Percentiles rank a stretch among this genome's conserved stretches.
Evolutionary conservation across 2,329 filamentous ascomycete genomes (phyloP).

Genomic region (Aspergillus eucalypticola): DNA sequence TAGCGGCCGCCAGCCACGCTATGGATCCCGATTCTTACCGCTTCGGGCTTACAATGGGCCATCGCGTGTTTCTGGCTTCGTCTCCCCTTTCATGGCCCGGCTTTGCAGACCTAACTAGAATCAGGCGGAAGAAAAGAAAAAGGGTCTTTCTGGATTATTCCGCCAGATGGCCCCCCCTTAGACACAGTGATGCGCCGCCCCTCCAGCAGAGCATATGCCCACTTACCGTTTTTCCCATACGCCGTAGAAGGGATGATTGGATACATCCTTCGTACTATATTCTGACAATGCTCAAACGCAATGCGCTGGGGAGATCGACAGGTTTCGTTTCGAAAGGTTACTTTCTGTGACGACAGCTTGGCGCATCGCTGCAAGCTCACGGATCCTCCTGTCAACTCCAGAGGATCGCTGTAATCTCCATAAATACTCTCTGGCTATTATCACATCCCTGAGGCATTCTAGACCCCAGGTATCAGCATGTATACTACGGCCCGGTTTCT

Average conservation of each 20-base stretch:
- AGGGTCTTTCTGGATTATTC: conserved; percentile 14
- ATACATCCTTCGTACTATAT: neutral
- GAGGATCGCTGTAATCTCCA: neutral
- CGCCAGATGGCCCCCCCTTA: neutral
- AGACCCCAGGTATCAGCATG: neutral
- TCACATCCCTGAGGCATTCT: neutral
- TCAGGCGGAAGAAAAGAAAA: neutral
- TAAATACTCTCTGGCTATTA: neutral
- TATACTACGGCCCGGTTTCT: too few species aligned
- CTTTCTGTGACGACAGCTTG: neutral
- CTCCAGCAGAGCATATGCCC: neutral
- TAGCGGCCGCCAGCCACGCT: conserved; percentile 19
- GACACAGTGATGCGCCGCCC: neutral
- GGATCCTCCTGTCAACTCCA: conserved; percentile 3
- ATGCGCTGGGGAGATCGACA: neutral
- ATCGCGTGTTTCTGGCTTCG: neutral
- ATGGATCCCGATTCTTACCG: conserved; percentile 15
- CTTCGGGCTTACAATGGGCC: neutral
- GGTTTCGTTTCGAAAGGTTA: neutral
- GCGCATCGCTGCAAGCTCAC: neutral
- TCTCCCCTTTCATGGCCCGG: neutral
- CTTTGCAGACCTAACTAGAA: neutral
- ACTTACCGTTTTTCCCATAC: neutral
- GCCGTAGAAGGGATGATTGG: neutral
- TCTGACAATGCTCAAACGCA: neutral